Evolutionary conservation across 495 filamentous ascomycete genomes (phyloP), one percentile per base, ranked within the genome.

Genomic region (Penicillium lividum): DNA sequence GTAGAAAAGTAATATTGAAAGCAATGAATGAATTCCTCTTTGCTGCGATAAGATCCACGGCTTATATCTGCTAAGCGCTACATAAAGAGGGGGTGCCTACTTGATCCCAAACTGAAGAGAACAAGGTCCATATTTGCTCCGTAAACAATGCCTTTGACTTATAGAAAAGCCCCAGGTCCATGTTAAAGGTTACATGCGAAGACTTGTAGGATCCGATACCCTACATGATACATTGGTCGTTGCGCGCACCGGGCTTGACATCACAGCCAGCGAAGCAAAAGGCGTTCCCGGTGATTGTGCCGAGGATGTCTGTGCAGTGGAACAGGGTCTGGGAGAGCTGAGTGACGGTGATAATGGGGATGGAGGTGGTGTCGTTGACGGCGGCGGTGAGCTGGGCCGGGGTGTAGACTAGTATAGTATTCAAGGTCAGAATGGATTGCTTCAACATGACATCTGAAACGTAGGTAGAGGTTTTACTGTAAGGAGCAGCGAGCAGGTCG

Each of bases 211-310:
- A 43, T 42, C 13, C 5, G 10, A 30, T 30, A 27, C 15, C 34
- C 54, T 59, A 65, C 59, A 66, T 15, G 50, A 62, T 59, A n/a
- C 63, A 66, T 47, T 66, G 63, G 51, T 62, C 59, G 22, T 66
- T 66, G 10, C 63, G 53, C 15, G 36, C 43, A 31, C 56, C 54
- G 31, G 50, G 50, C 63, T 66, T 66, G 43, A 25, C 16, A 42
- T 66, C 63, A 36, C 63, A 66, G 9, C 63, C 63, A 44, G 63
- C 63, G 40, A 66, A 66, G 54, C 63, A 66, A 25, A 52, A 66
- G 18, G 63, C 31, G 34, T 66, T 66, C 52, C 53, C 63, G n/a
- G 63, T 66, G 38, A 66, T 51, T 10, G 50, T 50, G 4, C 63
- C 63, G 16, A 62, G 50, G 52, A 66, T 66, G 29, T 66, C 63